phyloP scores from a whole-genome alignment of 139 green algal genomes.

The Micromonas commoda region DNA sequence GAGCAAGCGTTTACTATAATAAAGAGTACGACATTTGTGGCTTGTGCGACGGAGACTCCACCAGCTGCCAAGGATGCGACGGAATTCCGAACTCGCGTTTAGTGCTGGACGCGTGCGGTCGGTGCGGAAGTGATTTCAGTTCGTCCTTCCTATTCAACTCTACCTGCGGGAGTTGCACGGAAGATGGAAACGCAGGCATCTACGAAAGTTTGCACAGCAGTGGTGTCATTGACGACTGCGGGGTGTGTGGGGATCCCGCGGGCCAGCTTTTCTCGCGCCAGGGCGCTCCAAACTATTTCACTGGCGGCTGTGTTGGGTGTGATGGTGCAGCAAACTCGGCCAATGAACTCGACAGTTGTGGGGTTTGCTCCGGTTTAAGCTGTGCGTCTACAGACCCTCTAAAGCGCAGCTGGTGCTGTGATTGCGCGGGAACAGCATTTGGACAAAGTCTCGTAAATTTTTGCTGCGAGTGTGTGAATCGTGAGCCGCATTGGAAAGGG shows the following conservation, averaged over 20 bases:
- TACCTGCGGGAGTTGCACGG: not conserved
- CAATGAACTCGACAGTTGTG: constrained; percentile 2
- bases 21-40: constrained; percentile 16
- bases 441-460: constrained; percentile 5
- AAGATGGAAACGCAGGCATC: not conserved
- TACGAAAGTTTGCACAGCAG: too few species aligned
- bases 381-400: not conserved
- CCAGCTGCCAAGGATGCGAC: constrained; percentile 16
- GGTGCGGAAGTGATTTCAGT: not conserved
- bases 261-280: not conserved
- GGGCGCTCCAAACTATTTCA: not conserved
- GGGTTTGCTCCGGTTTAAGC: not conserved
- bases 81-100: constrained; percentile 1
- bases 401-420: constrained; percentile 10
- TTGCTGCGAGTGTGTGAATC: constrained; percentile 19
- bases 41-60: constrained; percentile 11
- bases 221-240: constrained; percentile 2
- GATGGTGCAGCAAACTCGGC: constrained; percentile 15
- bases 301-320: constrained; percentile 18
- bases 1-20: not conserved
- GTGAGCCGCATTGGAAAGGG: not conserved
- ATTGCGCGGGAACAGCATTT: not conserved
- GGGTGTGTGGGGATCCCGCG: not conserved
- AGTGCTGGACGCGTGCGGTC: constrained; percentile 2
- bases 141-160: not conserved